Evolutionary conservation across 192 early-diverging fungal species (phyloP), one percentile per base, ranked within the genome.

Genomic region (Diversispora epigaea): DNA sequence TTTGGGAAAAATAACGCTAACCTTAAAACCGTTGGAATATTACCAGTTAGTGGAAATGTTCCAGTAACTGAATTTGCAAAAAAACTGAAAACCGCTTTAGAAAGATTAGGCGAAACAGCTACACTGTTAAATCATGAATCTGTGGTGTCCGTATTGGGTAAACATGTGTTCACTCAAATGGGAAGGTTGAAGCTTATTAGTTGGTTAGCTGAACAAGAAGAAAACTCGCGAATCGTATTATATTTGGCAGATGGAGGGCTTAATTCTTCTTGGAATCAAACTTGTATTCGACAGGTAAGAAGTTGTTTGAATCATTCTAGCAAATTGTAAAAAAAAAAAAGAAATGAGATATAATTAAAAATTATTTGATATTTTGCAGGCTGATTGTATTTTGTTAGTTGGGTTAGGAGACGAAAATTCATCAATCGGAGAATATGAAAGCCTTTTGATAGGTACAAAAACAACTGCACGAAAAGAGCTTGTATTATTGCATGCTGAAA

Each of bases 401-500:
- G 98, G 93, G 2, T 81, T 96, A 7, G 97, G 94, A 19, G 96
- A 97, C 72, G 93, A 88, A 9, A 93, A 97, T 64, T 91, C 92
- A 0, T 77, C 89, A 0, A 91, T 98, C 15, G 95, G 97, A 55
- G 96, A 97, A 71, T 95, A 90, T 77, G 98, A 99, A 81, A 89
- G 93, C 21, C 81, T 96, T 58, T 84, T 99, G 68, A 84, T 98
- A 71, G 90, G 93, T 57, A 90, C 97, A 85, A 97, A 97, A 83
- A 96, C 96, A 6, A 99, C 98, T 0, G 98, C 96, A 55, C 89
- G 97, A 65, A 99, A 97, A 78, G 98, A 99, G 81, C 83, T 99
- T 21, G 94, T 99, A 17, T 80, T 99, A 14, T 82, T 99, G 46
- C 96, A 98, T 80, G 84, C 86, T 43, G 86, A 91, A 71, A 84